phyloP scores from a whole-genome alignment of 257 asterid species.

The Solanum etuberosum region DNA sequence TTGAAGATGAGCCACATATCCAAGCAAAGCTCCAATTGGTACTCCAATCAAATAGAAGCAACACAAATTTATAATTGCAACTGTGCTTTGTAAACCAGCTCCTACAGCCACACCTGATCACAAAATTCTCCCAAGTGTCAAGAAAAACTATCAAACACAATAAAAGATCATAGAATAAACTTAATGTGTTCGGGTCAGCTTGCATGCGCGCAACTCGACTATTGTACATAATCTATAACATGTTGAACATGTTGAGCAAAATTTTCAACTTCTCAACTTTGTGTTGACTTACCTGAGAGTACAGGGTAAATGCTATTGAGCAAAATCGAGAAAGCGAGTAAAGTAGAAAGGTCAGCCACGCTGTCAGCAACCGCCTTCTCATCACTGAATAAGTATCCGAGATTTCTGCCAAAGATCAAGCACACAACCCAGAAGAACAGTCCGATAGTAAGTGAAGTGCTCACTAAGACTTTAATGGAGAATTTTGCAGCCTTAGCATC shows the following conservation, averaged over 20 bases:
- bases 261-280: neutral
- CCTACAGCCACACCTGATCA: conserved; percentile 76
- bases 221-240: neutral
- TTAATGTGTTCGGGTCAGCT: neutral
- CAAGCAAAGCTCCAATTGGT: conserved; percentile 15
- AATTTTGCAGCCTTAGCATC: conserved; percentile 59
- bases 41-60: conserved; percentile 20
- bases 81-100: conserved; percentile 65
- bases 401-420: conserved; percentile 36
- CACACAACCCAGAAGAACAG: conserved; percentile 32
- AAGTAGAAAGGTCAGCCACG: conserved; percentile 44
- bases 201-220: neutral
- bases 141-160: neutral
- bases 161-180: neutral
- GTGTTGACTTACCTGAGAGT: conserved; percentile 41
- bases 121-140: neutral
- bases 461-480: conserved; percentile 50
- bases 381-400: conserved; percentile 46
- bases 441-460: conserved; percentile 37
- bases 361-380: conserved; percentile 32
- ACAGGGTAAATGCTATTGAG: conserved; percentile 61
- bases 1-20: conserved; percentile 12
- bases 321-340: conserved; percentile 54
- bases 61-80: conserved; percentile 55
- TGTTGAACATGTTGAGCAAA: neutral